Conservation (phyloP, 345 rosid species). For the Adansonia digitata region DNA sequence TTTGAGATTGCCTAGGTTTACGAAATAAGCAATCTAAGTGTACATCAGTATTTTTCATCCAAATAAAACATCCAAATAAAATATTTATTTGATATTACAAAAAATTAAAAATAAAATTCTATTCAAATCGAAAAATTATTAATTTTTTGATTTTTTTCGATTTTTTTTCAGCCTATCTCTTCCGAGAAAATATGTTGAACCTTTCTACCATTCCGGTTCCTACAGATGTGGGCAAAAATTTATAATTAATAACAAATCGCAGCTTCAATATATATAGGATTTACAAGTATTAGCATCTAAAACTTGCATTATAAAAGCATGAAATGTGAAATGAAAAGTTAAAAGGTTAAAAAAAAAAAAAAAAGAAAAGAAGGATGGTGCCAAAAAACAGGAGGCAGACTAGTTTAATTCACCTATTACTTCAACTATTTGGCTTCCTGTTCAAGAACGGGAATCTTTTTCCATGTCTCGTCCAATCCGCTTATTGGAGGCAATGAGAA, state of each 20-base stretch:
- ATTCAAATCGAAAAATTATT: too few species aligned
- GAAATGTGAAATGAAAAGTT: not conserved
- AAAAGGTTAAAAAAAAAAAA: not conserved
- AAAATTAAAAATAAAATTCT: too few species aligned
- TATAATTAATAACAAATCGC: not conserved
- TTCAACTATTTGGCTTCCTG: slow-evolving; percentile 63
- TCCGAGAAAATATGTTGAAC: too few species aligned
- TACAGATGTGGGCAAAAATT: not conserved
- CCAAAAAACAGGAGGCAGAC: not conserved
- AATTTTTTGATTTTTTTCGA: too few species aligned
- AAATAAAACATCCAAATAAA: too few species aligned
- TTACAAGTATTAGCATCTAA: slow-evolving; percentile 35
- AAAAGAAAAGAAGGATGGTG: not conserved
- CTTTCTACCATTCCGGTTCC: too few species aligned
- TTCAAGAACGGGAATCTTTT: slow-evolving; percentile 64
- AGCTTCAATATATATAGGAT: slow-evolving; percentile 20
- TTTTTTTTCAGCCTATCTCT: too few species aligned
- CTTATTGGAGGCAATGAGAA: slow-evolving; percentile 80
- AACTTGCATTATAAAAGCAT: slow-evolving; percentile 23
- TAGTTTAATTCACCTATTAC: not conserved
- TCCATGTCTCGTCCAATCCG: slow-evolving; percentile 70
- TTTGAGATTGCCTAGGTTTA: too few species aligned
- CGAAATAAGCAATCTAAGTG: too few species aligned
- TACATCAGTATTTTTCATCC: too few species aligned
- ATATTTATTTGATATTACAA: too few species aligned